These are phyloP conservation scores for Canariomyces notabilis DNA, from an alignment of 2,329 filamentous ascomycete genomes.

Conservation along the genomic window DNA sequence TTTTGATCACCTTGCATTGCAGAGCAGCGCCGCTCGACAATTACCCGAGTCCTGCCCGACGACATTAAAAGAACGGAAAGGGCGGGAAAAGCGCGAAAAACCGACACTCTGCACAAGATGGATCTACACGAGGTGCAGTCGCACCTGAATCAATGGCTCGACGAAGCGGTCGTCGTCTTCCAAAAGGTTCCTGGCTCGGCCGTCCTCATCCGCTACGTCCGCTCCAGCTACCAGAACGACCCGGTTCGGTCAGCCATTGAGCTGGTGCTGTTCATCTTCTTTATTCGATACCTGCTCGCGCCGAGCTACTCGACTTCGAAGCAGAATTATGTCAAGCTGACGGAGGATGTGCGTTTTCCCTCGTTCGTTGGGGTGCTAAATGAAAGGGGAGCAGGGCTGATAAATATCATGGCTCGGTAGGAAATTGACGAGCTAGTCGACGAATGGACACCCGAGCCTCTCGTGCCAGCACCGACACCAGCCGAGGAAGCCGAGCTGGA, in stretches of 20 bases:
- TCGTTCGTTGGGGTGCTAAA: not conserved
- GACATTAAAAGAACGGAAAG: not conserved
- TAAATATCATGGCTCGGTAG: slow-evolving; percentile 28
- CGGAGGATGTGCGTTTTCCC: slow-evolving; percentile 57
- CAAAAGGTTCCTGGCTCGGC: slow-evolving; percentile 91
- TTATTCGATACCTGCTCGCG: slow-evolving; percentile 85
- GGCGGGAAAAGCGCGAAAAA: not conserved
- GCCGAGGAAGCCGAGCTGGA: slow-evolving; percentile 81
- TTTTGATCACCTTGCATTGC: not conserved
- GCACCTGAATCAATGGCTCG: slow-evolving; percentile 47
- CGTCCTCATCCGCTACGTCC: slow-evolving; percentile 90
- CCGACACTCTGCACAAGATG: too few relatives aligned
- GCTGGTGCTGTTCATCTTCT: slow-evolving; percentile 89
- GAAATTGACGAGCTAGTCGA: slow-evolving; percentile 97
- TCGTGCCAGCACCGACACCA: slow-evolving; percentile 67
- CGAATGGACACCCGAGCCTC: slow-evolving; percentile 91
- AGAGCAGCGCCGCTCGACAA: not conserved
- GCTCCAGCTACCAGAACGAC: slow-evolving; percentile 96
- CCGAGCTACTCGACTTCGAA: slow-evolving; percentile 90
- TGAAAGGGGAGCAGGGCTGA: not conserved
- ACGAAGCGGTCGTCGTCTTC: slow-evolving; percentile 59
- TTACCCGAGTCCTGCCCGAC: not conserved
- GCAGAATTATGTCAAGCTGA: slow-evolving; percentile 81
- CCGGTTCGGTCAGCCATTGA: slow-evolving; percentile 91
- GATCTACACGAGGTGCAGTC: slow-evolving; percentile 58